Conservation (phyloP, 768 basidiomycete species). For the Sarcodon sp. region DNA sequence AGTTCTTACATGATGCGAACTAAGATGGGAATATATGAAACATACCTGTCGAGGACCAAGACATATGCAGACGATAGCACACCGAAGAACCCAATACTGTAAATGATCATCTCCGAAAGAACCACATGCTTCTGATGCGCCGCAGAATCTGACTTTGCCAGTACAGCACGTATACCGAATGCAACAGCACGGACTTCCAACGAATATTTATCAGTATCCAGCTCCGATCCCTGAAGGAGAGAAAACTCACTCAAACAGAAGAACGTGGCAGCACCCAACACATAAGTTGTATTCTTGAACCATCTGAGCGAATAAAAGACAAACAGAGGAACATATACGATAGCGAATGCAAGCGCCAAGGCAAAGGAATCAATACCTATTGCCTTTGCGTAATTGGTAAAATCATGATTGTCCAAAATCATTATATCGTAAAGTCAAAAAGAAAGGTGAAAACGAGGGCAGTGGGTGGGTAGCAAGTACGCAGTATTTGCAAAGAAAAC, state of each 20-base stretch:
- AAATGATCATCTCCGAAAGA: conserved; percentile 18
- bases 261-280: conserved; percentile 15
- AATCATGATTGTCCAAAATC: neutral
- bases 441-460: neutral
- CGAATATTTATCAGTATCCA: neutral
- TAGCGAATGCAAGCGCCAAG: conserved; percentile 18
- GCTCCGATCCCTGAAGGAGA: neutral
- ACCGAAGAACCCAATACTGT: conserved; percentile 23
- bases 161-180: conserved; percentile 16
- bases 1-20: neutral
- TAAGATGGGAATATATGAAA: neutral
- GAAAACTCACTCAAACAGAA: conserved; percentile 16
- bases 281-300: conserved; percentile 13
- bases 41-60: conserved; percentile 19
- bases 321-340: conserved; percentile 17
- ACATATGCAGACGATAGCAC: conserved; percentile 20
- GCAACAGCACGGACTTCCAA: conserved; percentile 17
- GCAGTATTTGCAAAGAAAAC: neutral
- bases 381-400: conserved; percentile 11
- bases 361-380: conserved; percentile 18
- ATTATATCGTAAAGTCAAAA: neutral
- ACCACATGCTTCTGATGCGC: conserved; percentile 12
- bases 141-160: conserved; percentile 13
- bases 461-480: neutral
- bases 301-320: conserved; percentile 9